Evolutionary conservation across 495 filamentous ascomycete genomes (phyloP), one percentile per base, ranked within the genome.

Genomic region (Penicillium chermesinum): DNA sequence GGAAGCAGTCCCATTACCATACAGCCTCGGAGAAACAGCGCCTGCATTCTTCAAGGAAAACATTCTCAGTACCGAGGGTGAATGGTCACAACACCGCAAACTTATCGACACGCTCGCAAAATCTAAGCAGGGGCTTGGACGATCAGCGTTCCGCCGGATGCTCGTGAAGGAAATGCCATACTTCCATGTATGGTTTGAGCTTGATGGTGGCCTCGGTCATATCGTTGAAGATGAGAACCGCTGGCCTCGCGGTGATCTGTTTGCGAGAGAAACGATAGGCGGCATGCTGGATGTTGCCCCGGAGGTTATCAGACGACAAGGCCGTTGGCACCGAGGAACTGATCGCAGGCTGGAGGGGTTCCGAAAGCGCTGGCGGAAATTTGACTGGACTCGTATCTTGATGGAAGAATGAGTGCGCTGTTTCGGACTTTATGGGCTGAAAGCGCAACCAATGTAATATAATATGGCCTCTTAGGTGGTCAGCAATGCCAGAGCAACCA

Each of bases 151-250:
- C 67, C 79, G 93, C 2, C 75, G 83, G 38, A 84, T 79, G 2
- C 67, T 98, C 25, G 88, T 85, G 18, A 96, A 95, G 72, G 93
- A 98, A 70, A 95, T 95, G 90, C 93, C 93, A 18, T 98, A 98
- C 63, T 97, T 98, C 66, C 93, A 98, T 54, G 91, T 89, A 13
- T 98, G 90, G 90, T 96, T 97, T 61, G 79, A 82, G 49, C 66
- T 98, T 6, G 89, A 97, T 61, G 94, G 94, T 3, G 93, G 93
- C 2, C 61, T 98, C 44, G 93, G 89, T 0, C 93, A 98, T 61
- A 77, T 98, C 21, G 86, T 98, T 8, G 93, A 98, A 67, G 89
- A 97, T 59, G 73, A 79, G 35, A 80, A 83, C 48, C 74, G 84
- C 44, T 98, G 94, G 93, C 94, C 94, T 1, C 85, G 77, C 53